Evolutionary conservation across 192 early-diverging fungal species (phyloP).

Genomic region (Rhizoclosmatium sp.): DNA sequence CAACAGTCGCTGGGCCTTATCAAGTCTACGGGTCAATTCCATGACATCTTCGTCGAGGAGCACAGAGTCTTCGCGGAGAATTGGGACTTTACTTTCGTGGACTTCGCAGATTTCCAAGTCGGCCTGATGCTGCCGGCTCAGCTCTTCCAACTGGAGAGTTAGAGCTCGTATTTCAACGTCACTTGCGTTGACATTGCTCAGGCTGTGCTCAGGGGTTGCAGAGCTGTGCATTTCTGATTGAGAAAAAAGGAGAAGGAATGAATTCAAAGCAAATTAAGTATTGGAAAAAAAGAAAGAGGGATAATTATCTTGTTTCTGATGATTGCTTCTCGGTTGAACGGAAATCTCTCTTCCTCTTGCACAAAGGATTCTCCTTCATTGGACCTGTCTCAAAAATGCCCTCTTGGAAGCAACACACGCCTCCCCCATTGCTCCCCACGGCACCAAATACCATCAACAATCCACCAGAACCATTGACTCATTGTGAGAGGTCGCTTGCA

Average conservation of each 20-base stretch:
- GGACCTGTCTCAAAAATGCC: not conserved
- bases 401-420: not conserved
- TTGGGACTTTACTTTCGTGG: slow-evolving; percentile 27
- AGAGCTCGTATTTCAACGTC: not conserved
- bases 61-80: slow-evolving; percentile 31
- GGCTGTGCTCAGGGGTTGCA: too few species aligned
- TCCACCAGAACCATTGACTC: not conserved
- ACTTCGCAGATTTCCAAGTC: slow-evolving; percentile 5
- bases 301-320: too few species aligned
- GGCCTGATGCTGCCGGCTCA: not conserved
- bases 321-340: too few species aligned
- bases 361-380: not conserved
- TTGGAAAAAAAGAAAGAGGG: not conserved
- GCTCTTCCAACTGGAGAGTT: not conserved
- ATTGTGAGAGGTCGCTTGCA: slow-evolving; percentile 16
- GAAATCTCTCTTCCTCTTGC: not conserved
- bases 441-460: not conserved
- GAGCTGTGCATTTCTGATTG: not conserved
- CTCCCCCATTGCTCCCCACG: not conserved
- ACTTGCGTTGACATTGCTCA: not conserved
- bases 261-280: not conserved
- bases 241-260: not conserved
- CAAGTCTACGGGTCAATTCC: slow-evolving; percentile 18
- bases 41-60: slow-evolving; percentile 38
- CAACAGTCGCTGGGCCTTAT: slow-evolving; percentile 34